phyloP scores from a whole-genome alignment of 306 rosid species.

The Malus sylvestris region DNA sequence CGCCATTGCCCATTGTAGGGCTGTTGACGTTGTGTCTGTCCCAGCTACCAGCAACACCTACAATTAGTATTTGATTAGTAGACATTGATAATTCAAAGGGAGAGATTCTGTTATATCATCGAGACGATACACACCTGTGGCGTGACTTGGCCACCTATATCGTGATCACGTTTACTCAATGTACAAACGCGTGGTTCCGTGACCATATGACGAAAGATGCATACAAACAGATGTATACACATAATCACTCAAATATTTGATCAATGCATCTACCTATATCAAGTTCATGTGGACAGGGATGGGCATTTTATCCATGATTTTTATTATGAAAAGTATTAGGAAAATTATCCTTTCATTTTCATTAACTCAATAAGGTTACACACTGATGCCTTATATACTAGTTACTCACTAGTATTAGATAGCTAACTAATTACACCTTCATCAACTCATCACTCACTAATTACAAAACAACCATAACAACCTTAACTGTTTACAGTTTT shows the following conservation, averaged over 20 bases:
- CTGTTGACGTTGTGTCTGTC: constrained; percentile 3
- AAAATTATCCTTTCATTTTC: too few relatives aligned
- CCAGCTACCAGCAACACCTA: constrained; percentile 18
- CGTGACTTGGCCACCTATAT: background rate
- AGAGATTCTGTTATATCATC: background rate
- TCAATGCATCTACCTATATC: background rate
- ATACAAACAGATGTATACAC: background rate
- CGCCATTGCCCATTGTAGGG: constrained; percentile 21
- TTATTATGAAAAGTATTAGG: too few relatives aligned
- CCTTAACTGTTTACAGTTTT: too few relatives aligned
- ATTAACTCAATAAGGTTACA: too few relatives aligned
- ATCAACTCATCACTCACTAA: too few relatives aligned
- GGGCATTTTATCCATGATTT: too few relatives aligned
- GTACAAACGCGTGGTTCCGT: background rate
- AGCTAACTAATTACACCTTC: too few relatives aligned
- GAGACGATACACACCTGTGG: background rate
- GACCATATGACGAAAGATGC: background rate
- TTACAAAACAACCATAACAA: too few relatives aligned
- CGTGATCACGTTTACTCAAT: background rate
- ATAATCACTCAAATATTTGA: background rate
- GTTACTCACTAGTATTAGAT: too few relatives aligned
- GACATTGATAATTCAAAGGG: too few relatives aligned
- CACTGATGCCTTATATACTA: too few relatives aligned
- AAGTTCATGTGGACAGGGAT: background rate
- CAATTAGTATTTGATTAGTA: background rate